phyloP scores from a whole-genome alignment of 495 filamentous ascomycete species.

The Aspergillus nidulans region DNA sequence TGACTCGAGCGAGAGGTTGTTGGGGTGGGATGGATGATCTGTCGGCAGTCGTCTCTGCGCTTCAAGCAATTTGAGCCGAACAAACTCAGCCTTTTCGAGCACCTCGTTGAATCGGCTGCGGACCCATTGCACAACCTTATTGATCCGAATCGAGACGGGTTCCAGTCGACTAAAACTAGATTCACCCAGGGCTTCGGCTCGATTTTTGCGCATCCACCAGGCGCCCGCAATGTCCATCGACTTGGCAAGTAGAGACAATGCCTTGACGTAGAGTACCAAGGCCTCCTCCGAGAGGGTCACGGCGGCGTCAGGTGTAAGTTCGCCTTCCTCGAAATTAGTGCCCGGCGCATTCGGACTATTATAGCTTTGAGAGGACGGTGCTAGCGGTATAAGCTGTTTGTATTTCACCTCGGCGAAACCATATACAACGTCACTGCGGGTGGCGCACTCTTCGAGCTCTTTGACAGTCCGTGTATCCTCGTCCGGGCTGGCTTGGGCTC shows the following conservation, averaged over 20 bases:
- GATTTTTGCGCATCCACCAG: conserved; percentile 82
- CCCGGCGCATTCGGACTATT: conserved; percentile 32
- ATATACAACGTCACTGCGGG: conserved; percentile 89
- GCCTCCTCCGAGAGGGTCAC: conserved; percentile 91
- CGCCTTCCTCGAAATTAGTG: conserved; percentile 32
- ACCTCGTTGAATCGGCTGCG: conserved; percentile 93
- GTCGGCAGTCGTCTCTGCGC: conserved; percentile 78
- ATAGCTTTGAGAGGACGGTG: conserved; percentile 63
- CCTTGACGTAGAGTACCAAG: conserved; percentile 92
- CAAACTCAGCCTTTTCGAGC: conserved; percentile 88
- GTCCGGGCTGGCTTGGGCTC: conserved; percentile 56
- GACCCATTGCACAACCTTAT: conserved; percentile 92
- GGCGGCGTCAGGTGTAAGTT: conserved; percentile 76
- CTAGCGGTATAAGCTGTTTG: conserved; percentile 85
- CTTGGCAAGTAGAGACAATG: conserved; percentile 78
- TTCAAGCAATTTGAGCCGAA: conserved; percentile 79
- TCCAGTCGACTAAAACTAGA: conserved; percentile 36
- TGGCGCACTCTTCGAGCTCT: conserved; percentile 84
- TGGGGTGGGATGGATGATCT: conserved; percentile 82
- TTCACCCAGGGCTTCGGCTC: conserved; percentile 56
- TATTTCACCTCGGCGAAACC: conserved; percentile 98
- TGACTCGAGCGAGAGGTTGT: conserved; percentile 58
- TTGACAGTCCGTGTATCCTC: conserved; percentile 78
- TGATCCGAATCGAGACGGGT: conserved; percentile 69
- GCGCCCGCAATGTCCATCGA: conserved; percentile 94